Base-by-base conservation (phyloP, 495 filamentous ascomycete species). In the Diplogelasinospora grovesii region DNA sequence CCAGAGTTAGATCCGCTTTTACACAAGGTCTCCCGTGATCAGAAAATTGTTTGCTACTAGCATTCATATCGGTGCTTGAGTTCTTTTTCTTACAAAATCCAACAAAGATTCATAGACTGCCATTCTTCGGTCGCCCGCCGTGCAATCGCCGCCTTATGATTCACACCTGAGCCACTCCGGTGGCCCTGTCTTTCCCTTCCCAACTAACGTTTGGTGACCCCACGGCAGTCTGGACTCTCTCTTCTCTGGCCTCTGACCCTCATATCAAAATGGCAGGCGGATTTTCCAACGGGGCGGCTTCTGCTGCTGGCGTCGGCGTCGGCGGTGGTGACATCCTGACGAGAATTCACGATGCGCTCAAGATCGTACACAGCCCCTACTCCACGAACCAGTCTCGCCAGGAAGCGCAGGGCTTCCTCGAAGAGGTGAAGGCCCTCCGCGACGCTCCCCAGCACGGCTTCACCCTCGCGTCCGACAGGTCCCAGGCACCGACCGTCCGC, bases 361-460 rank as follows among this genome's bases (percentile, higher is more conserved):
- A 89, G 32, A 77, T 90, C 44, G 81, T 94, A 38, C 88, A 97
- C 67, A 82, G 77, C 49, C 80, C 89, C 15, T 72, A 81, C 38
- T 89, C 87, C 18, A 69, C 81, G 36, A 95, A 95, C 64, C 78
- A 84, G 36, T 67, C 82, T n/a, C 89, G 92, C 33, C 76, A 83
- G 56, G 73, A 93, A 52, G 92, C 92, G 26, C 78, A 86, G 37
- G 53, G 72, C 6, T 94, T 85, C 58, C 79, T 99, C 41, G 90
- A 97, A 55, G 62, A 82, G 13, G 71, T 89, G 45, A 95, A 95
- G 61, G 70, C 74, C 21, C 75, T 82, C 52, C 69, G 77, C 32
- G 75, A 86, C 38, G 89, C 89, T 0, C 86, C 88, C 10, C 79
- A 78, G 15, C 80, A 87, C 64, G 93, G 93, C n/a, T 93, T 84